phyloP scores from a whole-genome alignment of 371 early-diverging fungal species.

The Saksenaea oblongispora region DNA sequence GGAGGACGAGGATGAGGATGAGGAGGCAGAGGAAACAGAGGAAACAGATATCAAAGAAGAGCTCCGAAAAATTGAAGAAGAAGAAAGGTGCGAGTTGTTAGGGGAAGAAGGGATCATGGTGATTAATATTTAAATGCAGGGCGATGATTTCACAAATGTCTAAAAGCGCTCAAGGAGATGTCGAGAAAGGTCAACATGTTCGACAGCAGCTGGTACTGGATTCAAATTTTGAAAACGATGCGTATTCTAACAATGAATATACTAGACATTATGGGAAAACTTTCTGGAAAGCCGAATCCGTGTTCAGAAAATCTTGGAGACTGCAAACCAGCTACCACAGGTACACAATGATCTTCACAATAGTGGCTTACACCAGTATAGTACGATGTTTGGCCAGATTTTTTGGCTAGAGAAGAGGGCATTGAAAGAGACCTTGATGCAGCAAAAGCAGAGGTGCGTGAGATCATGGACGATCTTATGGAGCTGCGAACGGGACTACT shows the following conservation, averaged over 20 bases:
- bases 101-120: conserved; percentile 1
- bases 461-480: conserved; percentile 49
- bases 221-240: neutral
- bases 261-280: conserved; percentile 82
- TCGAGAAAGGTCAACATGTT: conserved; percentile 91
- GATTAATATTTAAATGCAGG: conserved; percentile 21
- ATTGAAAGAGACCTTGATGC: conserved; percentile 29
- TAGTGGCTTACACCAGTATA: neutral
- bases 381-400: conserved; percentile 33
- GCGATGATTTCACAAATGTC: conserved; percentile 68
- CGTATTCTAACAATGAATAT: neutral
- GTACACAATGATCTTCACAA: neutral
- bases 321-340: conserved; percentile 85
- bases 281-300: conserved; percentile 89
- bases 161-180: conserved; percentile 74
- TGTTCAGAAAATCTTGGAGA: conserved; percentile 74
- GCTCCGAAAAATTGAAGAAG: conserved; percentile 73
- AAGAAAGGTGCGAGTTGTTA: conserved; percentile 65
- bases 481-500: conserved; percentile 39
- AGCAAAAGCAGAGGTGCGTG: conserved; percentile 37
- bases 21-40: conserved; percentile 12
- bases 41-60: conserved; percentile 60
- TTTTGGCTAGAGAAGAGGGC: conserved; percentile 34
- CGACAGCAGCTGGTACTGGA: conserved; percentile 60
- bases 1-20: conserved; percentile 31